Evolutionary conservation across 225 moss, liverwort and hornwort species (phyloP), one percentile per base, ranked within the genome.

Genomic region (Marchantia polymorpha): DNA sequence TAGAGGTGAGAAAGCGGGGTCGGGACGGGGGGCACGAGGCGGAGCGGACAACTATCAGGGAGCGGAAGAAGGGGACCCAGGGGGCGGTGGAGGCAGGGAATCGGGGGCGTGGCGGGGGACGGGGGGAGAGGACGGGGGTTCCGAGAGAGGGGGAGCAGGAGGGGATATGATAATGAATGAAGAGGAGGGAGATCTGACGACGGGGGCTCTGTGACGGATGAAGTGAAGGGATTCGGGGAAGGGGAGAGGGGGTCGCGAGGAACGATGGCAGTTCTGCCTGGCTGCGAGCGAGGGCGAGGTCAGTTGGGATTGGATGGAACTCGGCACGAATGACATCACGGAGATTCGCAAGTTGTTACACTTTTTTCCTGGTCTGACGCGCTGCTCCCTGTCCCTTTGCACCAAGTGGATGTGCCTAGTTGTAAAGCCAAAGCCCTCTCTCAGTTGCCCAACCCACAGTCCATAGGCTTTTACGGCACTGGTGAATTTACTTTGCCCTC

Each of bases 351-450:
- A 69, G 39, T 69, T 69, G 69, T 69, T 46, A 69, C 4, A 0
- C 69, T 69, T 69, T 69, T 69, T 64, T 56, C 56, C 64, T 25
- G 64, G 25, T 69, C 39, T 69, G 69, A 39, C 69, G 19, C 47
- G 31, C 69, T 27, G 22, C 65, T 46, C 39, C 47, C 20, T 69
- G 27, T 39, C 69, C 31, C 15, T 48, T 69, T 69, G 16, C 46
- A 69, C 69, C 69, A 69, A 39, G 69, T 69, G 69, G 69, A 69
- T 69, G 69, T 69, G 39, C 69, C 47, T 48, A 69, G 69, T 69
- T 39, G 47, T 69, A 69, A 69, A 69, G 69, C 69, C 39, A 20
- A 39, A 69, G 19, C 13, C n/a, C n/a, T 39, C 39, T 69, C 39
- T 31, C 69, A 48, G 69, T 69, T 46, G 13, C 10, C 46, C 69